Percentiles rank a stretch among this genome's conserved stretches.
Conservation (phyloP, 1,139 yeast genomes). For the Kodamaea ohmeri region DNA sequence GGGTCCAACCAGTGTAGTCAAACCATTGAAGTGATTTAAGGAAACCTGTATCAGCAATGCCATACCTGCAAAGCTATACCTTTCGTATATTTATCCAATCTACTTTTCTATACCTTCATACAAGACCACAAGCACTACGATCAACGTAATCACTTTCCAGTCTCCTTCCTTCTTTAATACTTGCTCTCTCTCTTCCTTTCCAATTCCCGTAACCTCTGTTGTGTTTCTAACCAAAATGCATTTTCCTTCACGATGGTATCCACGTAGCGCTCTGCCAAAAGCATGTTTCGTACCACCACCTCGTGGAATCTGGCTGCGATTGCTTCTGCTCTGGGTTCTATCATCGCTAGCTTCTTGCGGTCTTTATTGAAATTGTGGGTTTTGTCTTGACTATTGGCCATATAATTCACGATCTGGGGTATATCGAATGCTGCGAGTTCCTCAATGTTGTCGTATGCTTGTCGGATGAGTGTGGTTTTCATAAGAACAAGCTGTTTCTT, state of each 20-base stretch:
- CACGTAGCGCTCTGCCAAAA: slow-evolving; percentile 29
- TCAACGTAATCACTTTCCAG: no score
- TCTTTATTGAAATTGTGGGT: slow-evolving; percentile 18
- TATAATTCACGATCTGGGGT: slow-evolving; percentile 21
- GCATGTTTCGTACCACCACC: slow-evolving; percentile 28
- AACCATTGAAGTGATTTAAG: no score
- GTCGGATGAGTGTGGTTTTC: slow-evolving; percentile 21
- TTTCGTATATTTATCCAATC: no score
- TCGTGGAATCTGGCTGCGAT: slow-evolving; percentile 21
- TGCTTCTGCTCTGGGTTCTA: slow-evolving; percentile 12
- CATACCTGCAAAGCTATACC: no score
- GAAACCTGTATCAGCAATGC: no score
- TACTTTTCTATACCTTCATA: no score
- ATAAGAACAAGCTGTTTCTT: slow-evolving; percentile 16
- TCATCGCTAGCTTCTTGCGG: slow-evolving; percentile 11
- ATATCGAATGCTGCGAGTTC: slow-evolving; percentile 25
- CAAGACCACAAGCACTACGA: no score
- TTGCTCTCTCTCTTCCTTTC: slow-evolving; percentile 12
- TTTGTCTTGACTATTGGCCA: slow-evolving; percentile 19
- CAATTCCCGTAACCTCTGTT: slow-evolving; percentile 16
- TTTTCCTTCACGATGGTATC: slow-evolving; percentile 24
- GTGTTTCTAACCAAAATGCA: slow-evolving; percentile 25
- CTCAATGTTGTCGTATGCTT: slow-evolving; percentile 21
- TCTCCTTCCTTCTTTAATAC: slow-evolving; percentile 7
- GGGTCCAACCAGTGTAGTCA: no score